Base-by-base conservation (phyloP, 257 asterid species). In the Solanum bukasovii region DNA sequence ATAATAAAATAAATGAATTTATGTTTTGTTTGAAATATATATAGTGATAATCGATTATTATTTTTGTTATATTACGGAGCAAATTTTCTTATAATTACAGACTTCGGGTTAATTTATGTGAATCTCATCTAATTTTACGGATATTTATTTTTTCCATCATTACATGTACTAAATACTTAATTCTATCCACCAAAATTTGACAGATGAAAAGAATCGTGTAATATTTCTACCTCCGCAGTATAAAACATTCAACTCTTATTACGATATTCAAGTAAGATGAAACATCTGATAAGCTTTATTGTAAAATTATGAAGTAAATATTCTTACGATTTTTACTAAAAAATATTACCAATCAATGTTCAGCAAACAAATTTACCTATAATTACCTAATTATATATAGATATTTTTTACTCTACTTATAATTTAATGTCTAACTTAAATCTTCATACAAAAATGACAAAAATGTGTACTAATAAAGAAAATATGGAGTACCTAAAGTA, bases 201-300 rank as follows among this genome's bases (percentile, higher is more conserved):
- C 8, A 13, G 9, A 67, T 67, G 0, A n/a, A 63, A 23, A 65
- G 29, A 61, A 61, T 61, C 3, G 25, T 52, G 23, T 6, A 52
- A 2, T 16, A 52, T 16, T 2, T 16, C 2, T 52, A 52, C 9
- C 61, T 49, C 63, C n/a, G 0, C 4, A 16, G 0, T 52, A 52
- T 18, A 18, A 52, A 52, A 52, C 2, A 52, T 52, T 52, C 63
- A 52, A 16, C 4, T 52, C 63, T 44, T 44, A 44, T 44, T 13
- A 44, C 16, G 52, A 44, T 44, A 12, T 44, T 44, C 5, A 44
- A 44, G 52, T 44, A 44, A 44, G 52, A 16, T 18, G n/a, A 52
- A 52, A 18, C 63, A 52, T 52, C 31, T 29, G 31, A 16, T 52
- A 52, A 52, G 63, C 63, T 52, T 52, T 52, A 52, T 52, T 52